These are phyloP conservation scores for Candida ponderosae DNA, from an alignment of 805 yeast genomes.

Conservation along the genomic window DNA sequence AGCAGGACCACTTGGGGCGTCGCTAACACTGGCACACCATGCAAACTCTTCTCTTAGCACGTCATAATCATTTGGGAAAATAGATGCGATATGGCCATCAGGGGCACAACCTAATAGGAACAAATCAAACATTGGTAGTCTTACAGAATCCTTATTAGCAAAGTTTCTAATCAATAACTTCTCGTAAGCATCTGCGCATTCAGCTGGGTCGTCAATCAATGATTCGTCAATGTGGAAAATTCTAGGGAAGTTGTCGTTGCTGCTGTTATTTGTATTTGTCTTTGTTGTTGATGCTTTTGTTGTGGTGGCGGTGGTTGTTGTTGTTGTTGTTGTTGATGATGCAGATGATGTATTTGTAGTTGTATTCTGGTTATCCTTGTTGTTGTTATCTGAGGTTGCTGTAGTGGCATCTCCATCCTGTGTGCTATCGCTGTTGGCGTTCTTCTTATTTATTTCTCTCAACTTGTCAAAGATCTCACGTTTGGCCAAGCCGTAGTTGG, in stretches of 20 bases:
- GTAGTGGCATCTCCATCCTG: too few species aligned
- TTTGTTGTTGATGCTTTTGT: constrained; percentile 14
- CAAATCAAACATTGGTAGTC: constrained; percentile 89
- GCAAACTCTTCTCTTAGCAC: constrained; percentile 84
- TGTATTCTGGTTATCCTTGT: too few species aligned
- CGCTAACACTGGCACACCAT: constrained; percentile 90
- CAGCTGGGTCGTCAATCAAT: constrained; percentile 72
- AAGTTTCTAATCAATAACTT: constrained; percentile 79
- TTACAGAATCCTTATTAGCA: constrained; percentile 94
- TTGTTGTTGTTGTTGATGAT: too few species aligned
- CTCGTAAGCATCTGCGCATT: constrained; percentile 91
- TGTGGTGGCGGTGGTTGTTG: constrained; percentile 22
- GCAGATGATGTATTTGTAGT: too few species aligned
- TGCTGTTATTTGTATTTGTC: too few species aligned
- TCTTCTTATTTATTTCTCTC: constrained; percentile 13
- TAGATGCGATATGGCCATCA: constrained; percentile 96
- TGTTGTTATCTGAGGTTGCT: too few species aligned
- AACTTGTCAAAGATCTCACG: constrained; percentile 71
- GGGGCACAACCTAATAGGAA: constrained; percentile 95
- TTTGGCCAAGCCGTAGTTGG: constrained; percentile 87
- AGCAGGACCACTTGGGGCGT: constrained; percentile 85
- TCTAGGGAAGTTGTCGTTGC: constrained; percentile 38
- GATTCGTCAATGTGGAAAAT: constrained; percentile 79
- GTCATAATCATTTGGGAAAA: constrained; percentile 83
- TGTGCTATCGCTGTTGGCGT: constrained; percentile 18